Evolutionary conservation across 1,284 basidiomycete genomes (phyloP).

Genomic region (Pseudozyma thailandica): DNA sequence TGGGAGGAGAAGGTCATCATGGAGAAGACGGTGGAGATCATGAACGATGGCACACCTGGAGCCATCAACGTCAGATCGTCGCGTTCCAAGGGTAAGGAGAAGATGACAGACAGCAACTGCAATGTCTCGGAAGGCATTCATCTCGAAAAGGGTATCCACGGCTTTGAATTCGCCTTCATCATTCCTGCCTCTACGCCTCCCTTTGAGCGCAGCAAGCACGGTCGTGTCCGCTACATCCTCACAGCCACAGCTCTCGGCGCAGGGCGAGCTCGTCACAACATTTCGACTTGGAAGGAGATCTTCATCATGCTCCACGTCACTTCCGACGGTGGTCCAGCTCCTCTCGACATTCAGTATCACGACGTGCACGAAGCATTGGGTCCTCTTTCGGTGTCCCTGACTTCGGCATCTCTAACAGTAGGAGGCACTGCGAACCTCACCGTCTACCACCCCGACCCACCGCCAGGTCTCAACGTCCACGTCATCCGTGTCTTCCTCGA

Average conservation of each 20-base stretch:
- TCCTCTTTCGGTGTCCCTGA: conserved; percentile 58
- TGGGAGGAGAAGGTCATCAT: conserved; percentile 65
- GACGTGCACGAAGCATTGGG: conserved; percentile 65
- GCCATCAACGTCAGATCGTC: conserved; percentile 29
- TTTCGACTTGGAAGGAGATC: conserved; percentile 60
- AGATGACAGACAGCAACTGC: conserved; percentile 38
- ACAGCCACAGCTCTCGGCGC: conserved; percentile 64
- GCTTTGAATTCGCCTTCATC: conserved; percentile 67
- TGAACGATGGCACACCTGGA: conserved; percentile 41
- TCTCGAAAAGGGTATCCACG: conserved; percentile 62
- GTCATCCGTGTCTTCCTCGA: conserved; percentile 63
- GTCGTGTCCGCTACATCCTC: conserved; percentile 61
- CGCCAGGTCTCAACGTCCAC: conserved; percentile 62
- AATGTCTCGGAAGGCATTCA: conserved; percentile 45
- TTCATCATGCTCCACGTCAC: conserved; percentile 63
- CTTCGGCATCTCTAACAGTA: conserved; percentile 63
- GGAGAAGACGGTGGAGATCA: conserved; percentile 61
- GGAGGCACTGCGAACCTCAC: conserved; percentile 60
- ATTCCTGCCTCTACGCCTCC: conserved; percentile 62
- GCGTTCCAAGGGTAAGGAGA: conserved; percentile 47
- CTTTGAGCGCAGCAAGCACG: conserved; percentile 64
- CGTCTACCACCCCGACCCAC: conserved; percentile 62
- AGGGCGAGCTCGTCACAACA: conserved; percentile 54
- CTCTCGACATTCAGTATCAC: conserved; percentile 65
- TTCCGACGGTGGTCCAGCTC: conserved; percentile 59